These are phyloP conservation scores for Apophysomyces trapeziformis DNA, from an alignment of 371 early-diverging fungal genomes.

Conservation along the genomic window DNA sequence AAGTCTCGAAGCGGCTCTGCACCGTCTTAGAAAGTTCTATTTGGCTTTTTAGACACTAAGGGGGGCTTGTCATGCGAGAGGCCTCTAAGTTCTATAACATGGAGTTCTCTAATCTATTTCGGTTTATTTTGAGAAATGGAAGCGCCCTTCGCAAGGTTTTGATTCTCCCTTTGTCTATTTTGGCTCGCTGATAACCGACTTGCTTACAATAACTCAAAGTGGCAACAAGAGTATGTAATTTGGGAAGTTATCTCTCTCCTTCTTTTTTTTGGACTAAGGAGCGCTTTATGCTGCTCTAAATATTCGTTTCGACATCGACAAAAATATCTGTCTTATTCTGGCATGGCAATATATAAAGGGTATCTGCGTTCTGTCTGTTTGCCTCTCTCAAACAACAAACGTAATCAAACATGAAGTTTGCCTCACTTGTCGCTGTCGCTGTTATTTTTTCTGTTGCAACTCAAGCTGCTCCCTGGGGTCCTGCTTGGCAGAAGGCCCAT, in stretches of 20 bases:
- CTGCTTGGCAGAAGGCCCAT: conserved; percentile 4
- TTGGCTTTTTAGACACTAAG: conserved; percentile 5
- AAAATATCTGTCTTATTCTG: neutral
- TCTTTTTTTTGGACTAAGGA: neutral
- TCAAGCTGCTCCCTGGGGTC: conserved; percentile 27
- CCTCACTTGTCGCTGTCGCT: conserved; percentile 26
- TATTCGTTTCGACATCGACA: neutral
- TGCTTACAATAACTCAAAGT: neutral
- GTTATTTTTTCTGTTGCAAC: conserved; percentile 23
- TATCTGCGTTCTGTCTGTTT: neutral
- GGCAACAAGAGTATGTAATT: conserved; percentile 7
- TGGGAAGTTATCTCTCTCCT: neutral
- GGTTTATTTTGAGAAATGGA: conserved; percentile 4
- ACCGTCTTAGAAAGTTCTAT: neutral
- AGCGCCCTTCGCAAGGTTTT: neutral
- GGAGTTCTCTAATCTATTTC: neutral
- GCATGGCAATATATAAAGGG: neutral
- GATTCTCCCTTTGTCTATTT: neutral
- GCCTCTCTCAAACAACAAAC: conserved; percentile 11
- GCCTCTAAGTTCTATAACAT: neutral
- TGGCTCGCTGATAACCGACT: conserved; percentile 8
- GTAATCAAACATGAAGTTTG: conserved; percentile 34
- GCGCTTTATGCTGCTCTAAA: conserved; percentile 1
- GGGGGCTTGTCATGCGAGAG: neutral
- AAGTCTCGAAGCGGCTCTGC: neutral